Evolutionary conservation across 2,329 filamentous ascomycete species (phyloP).

Genomic region (Pyrenochaeta sp.): DNA sequence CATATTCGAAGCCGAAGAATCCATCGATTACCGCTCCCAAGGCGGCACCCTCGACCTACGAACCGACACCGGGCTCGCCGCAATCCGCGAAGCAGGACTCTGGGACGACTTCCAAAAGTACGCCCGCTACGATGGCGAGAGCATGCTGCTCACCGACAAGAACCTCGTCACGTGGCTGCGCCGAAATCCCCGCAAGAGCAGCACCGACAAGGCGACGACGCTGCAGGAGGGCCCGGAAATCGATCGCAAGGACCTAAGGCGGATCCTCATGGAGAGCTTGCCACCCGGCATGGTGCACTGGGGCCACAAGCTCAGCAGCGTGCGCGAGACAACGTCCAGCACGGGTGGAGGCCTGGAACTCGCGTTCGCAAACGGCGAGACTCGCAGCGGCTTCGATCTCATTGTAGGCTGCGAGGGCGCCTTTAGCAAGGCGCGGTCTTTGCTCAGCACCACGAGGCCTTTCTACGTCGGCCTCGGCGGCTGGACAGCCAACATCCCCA

Average conservation of each 20-base stretch:
- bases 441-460: conserved; percentile 41
- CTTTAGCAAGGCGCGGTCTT: conserved; percentile 49
- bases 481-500: conserved; percentile 38
- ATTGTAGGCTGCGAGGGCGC: conserved; percentile 56
- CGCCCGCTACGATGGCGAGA: conserved; percentile 53
- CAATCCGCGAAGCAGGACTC: conserved; percentile 59
- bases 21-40: conserved; percentile 37
- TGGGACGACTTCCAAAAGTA: conserved; percentile 57
- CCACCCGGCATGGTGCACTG: conserved; percentile 31
- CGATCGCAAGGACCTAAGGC: conserved; percentile 29
- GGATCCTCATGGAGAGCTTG: conserved; percentile 30
- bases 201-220: conserved; percentile 8
- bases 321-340: conserved; percentile 18
- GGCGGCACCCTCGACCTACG: conserved; percentile 63
- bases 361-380: conserved; percentile 36
- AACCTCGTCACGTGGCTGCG: conserved; percentile 30
- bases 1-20: conserved; percentile 56
- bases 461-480: conserved; percentile 48
- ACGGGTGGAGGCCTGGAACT: conserved; percentile 22
- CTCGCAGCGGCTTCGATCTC: conserved; percentile 48
- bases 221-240: conserved; percentile 34
- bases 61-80: conserved; percentile 57
- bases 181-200: conserved; percentile 14
- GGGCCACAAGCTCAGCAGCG: conserved; percentile 26
- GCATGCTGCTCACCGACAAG: conserved; percentile 52